These are phyloP conservation scores for Kickxella alabastrina DNA, from an alignment of 192 early-diverging fungal species.

Conservation along the genomic window DNA sequence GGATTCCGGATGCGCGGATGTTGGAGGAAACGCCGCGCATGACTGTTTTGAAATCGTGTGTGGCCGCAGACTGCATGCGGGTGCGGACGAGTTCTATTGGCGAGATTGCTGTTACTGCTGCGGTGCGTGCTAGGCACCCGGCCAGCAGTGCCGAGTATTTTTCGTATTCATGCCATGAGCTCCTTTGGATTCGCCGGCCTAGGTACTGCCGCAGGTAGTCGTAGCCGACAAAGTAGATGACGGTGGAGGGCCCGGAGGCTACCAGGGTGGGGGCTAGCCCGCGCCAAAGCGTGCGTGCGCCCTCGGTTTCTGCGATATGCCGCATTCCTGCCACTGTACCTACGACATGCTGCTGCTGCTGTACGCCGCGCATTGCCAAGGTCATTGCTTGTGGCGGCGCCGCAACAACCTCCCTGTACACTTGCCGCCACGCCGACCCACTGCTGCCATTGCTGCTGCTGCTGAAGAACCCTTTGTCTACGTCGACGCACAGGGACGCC, in stretches of 20 bases:
- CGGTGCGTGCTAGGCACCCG: slow-evolving; percentile 74
- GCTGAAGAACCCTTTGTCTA: slow-evolving; percentile 13
- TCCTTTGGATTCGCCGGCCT: slow-evolving; percentile 17
- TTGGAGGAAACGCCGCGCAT: slow-evolving; percentile 59
- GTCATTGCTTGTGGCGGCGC: slow-evolving; percentile 11
- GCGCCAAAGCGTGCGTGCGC: slow-evolving; percentile 75
- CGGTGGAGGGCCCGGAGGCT: slow-evolving; percentile 86
- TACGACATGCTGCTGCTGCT: slow-evolving; percentile 17
- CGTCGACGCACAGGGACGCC: slow-evolving; percentile 21
- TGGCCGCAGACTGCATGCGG: slow-evolving; percentile 75
- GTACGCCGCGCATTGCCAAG: slow-evolving; percentile 6
- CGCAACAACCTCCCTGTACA: slow-evolving; percentile 27
- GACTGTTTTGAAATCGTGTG: slow-evolving; percentile 59
- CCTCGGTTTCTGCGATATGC: slow-evolving; percentile 79
- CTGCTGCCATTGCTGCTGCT: slow-evolving; percentile 1
- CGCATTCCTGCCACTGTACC: slow-evolving; percentile 65
- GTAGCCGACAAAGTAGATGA: slow-evolving; percentile 94
- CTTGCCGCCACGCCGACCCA: slow-evolving; percentile 9
- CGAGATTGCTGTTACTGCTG: slow-evolving; percentile 75
- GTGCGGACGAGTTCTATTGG: slow-evolving; percentile 91
- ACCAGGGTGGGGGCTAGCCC: slow-evolving; percentile 83
- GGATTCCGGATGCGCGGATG: slow-evolving; percentile 56
- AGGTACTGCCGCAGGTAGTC: slow-evolving; percentile 71
- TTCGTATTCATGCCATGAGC: slow-evolving; percentile 31
- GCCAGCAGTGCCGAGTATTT: slow-evolving; percentile 67